phyloP scores from a whole-genome alignment of 164 flowering plant species.

The Vitis vinifera region ASM3070453v1 NC_081813.1:2230501-2231000 shows the following conservation, averaged over 20 bases:
- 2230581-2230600: background rate
- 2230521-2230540: constrained; percentile 65
- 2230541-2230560: background rate
- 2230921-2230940: constrained; percentile 63
- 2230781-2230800: constrained; percentile 66
- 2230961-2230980: background rate
- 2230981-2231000: background rate
- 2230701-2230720: constrained; percentile 75
- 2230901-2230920: constrained; percentile 84
- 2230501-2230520: constrained; percentile 59
- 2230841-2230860: constrained; percentile 75
- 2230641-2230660: constrained; percentile 81
- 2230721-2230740: constrained; percentile 98
- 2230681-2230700: constrained; percentile 73
- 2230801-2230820: constrained; percentile 70
- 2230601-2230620: background rate
- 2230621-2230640: constrained; percentile 12
- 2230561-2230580: background rate
- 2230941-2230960: constrained; percentile 64
- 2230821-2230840: constrained; percentile 74
- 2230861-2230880: constrained; percentile 92
- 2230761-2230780: constrained; percentile 83
- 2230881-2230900: constrained; percentile 76
- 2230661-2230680: constrained; percentile 84
- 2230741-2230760: constrained; percentile 77